Evolutionary conservation across 805 yeast genomes (phyloP), one percentile per base, ranked within the genome.

Genomic region (Metschnikowia kunwiensis): DNA sequence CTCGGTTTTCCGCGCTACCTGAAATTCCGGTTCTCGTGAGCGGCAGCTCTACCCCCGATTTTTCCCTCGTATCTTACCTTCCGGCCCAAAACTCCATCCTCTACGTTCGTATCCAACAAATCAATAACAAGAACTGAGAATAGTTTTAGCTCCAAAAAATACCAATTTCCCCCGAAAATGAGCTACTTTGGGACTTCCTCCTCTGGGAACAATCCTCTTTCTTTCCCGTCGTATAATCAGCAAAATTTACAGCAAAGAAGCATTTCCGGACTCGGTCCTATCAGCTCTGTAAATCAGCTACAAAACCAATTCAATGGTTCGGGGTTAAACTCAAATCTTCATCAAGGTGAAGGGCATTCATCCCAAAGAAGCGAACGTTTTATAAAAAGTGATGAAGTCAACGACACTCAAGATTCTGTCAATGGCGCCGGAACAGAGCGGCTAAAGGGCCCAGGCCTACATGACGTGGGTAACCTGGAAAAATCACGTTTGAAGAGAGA

Each of bases 211-310:
- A 53, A 51, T 34, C 50, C 53, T 19, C 43, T 54, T 19, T 27
- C 59, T 17, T 54, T 53, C 34, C 54, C 58, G 15, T 50, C 58
- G 18, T 52, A 50, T 31, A 47, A 43, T 38, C 57, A 51, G 32
- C 38, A 36, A 21, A 33, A 17, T 17, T 13, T 34, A 7, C 46
- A 40, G 14, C 49, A 44, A 26, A 28, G 51, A 16, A 38, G 24
- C 26, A 30, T 48, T 28, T 24, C 42, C 11, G 33, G 34, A 28
- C 32, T 49, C 19, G 28, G 30, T 12, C 18, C 39, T 22, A 19
- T 26, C 23, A 25, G 30, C 11, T 17, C 37, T 7, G 44, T 38
- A 15, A 9, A 27, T 16, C 43, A 43, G 3, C 25, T 41, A 16
- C 44, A 36, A 24, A 46, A 30, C 24, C 45, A 36, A 20, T 45